A percentile compares a stretch with the other conserved stretches of the same genome.
phyloP scores from a whole-genome alignment of 1,284 basidiomycete species.

The Spongiforma sp. region DNA sequence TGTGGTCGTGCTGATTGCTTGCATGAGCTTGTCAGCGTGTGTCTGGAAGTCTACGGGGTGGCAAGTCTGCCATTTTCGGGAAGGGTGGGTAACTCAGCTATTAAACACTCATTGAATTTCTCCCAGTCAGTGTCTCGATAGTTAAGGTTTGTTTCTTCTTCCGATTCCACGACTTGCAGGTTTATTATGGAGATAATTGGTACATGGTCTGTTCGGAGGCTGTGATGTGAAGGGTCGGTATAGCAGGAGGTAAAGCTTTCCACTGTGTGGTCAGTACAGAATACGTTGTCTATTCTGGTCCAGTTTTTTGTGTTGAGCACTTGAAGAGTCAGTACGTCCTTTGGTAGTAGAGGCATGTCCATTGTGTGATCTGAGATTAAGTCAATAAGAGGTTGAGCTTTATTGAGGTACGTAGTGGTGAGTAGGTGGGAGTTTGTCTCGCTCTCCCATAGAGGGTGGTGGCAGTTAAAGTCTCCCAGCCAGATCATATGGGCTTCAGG shows the following conservation, averaged over 20 bases:
- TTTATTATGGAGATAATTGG: conserved; percentile 4
- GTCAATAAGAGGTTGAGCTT: background rate
- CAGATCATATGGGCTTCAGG: conserved; percentile 19
- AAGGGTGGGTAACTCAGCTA: background rate
- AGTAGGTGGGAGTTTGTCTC: conserved; percentile 32
- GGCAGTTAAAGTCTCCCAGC: conserved; percentile 28
- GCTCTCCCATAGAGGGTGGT: conserved; percentile 53
- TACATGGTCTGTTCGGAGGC: background rate
- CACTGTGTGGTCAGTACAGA: conserved; percentile 1
- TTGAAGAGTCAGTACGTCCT: conserved; percentile 6
- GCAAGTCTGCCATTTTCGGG: too few species aligned
- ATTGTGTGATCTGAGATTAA: conserved; percentile 2
- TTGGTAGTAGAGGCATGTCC: background rate
- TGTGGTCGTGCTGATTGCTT: background rate
- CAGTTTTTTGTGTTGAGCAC: conserved; percentile 6
- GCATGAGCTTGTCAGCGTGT: background rate
- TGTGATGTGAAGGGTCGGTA: background rate
- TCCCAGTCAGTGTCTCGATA: background rate
- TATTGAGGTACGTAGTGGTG: conserved; percentile 7
- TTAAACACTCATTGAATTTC: background rate
- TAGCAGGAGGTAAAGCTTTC: background rate
- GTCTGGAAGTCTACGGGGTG: background rate
- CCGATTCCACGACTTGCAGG: background rate
- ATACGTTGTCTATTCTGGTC: conserved; percentile 12
- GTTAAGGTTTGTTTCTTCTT: background rate